Evolutionary conservation across 2,329 filamentous ascomycete species (phyloP).

Genomic region (Kalaharituber pfeilii): DNA sequence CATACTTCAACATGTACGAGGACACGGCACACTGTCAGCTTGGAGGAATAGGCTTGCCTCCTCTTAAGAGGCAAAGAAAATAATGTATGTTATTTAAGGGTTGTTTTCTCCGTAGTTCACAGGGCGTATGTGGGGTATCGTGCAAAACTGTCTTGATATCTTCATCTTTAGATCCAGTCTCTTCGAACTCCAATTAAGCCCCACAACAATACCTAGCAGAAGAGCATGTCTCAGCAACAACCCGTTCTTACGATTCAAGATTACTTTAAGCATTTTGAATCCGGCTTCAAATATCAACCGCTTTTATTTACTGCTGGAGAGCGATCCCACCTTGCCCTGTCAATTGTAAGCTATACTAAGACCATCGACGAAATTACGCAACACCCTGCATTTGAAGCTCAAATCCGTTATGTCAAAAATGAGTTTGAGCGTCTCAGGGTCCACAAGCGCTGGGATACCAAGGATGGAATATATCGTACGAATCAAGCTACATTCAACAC

Average conservation of each 20-base stretch:
- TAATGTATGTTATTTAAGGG: no score
- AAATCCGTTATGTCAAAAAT: not conserved
- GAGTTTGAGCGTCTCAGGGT: not conserved
- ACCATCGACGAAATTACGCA: not conserved
- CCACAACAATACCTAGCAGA: no score
- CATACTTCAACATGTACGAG: no score
- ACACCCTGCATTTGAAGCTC: not conserved
- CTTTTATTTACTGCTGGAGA: not conserved
- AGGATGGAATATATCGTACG: not conserved
- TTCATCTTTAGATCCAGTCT: no score
- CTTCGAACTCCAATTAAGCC: no score
- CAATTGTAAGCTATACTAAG: not conserved
- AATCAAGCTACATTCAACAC: not conserved
- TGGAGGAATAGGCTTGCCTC: no score
- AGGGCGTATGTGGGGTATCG: no score
- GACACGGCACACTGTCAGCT: no score
- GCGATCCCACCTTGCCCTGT: not conserved
- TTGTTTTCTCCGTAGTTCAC: no score
- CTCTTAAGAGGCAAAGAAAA: no score
- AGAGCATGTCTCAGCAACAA: no score
- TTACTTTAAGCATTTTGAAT: not conserved
- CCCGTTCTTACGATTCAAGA: not conserved
- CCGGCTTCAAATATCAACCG: not conserved
- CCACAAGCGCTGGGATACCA: not conserved
- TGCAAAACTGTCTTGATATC: no score